Evolutionary conservation across 2,329 filamentous ascomycete species (phyloP), one percentile per base, ranked within the genome.

Genomic region (Fusarium sp.): DNA sequence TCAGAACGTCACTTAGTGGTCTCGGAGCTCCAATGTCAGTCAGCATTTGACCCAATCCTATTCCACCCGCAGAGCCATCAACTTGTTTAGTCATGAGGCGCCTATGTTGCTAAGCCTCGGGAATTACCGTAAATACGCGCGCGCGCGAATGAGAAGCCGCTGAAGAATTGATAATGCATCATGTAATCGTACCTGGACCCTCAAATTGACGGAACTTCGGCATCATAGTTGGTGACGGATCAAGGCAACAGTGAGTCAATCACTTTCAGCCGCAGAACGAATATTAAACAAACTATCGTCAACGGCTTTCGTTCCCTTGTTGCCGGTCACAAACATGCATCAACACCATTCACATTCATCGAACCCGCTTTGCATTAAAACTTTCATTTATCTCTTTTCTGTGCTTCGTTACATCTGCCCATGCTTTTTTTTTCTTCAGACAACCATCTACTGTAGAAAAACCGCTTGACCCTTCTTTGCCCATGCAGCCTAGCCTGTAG

Each of bases 341-440:
- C 26, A 52, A 8, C 34, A 36, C 23, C 23, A 37, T 4, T 37
- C 18, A 37, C 6, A n/a, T 16, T 23, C 7, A 44, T 30, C 30
- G 2, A 45, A 52, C 33, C 15, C 12, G 36, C 50, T 40, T 49
- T 55, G 65, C 65, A 69, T 70, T 72, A 70, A 74, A 69, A 66
- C 64, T 72, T 73, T 74, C 66, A 58, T 60, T 51, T 74, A 72
- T 73, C 63, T 74, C 69, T 69, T 72, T 74, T 73, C 71, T 67
- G 68, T 73, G 69, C 64, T 73, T 72, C 69, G 69, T 73, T 74
- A 73, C 64, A 73, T 74, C 66, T 74, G 70, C 63, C 61, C 62
- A 73, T 74, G 72, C 68, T 73, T 71, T 73, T 49, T 49, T 72
- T 65, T 70, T 62, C 23, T 23, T 62, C 23, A 4, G 66, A 72